Base-by-base conservation (phyloP, 345 rosid genomes). In the Citrus hindsii region DNA sequence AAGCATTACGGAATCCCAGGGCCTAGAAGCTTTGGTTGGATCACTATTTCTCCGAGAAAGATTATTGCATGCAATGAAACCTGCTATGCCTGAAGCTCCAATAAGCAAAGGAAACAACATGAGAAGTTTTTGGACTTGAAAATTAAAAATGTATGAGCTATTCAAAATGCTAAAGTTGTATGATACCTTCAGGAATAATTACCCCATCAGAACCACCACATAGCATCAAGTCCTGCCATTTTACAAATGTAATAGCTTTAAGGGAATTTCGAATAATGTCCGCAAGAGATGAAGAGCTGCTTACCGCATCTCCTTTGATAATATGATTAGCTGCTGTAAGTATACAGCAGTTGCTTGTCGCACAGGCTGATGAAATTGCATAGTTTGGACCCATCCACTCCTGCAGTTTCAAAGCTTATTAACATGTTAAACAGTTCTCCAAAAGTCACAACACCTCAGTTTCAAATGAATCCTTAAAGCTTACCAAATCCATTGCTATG, bases 371-470 rank as follows among this genome's bases (percentile, higher is more conserved):
- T 22, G 92, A 86, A 70, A 86, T 87, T 22, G 92, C 86, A 73
- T 89, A 89, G 80, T 83, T 89, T 66, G 92, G 92, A n/a, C 92
- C 92, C 92, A 83, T 87, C 92, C 92, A 89, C 35, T 90, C 91
- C 92, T 89, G 80, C 79, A 58, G 67, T 24, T 69, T 33, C 21
- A 13, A 83, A 40, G 9, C 38, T 71, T 5, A 25, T 53, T 28
- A 46, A 18, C 9, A 19, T 9, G 38, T 7, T 30, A 33, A 30
- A 9, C 3, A 12, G 42, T 71, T 53, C 3, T 55, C 8, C n/a
- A 18, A 9, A 32, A 53, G 42, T 35, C 27, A 5, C 22, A 53
- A 53, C 58, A 18, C 58, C 2, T 14, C 19, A 53, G 22, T 53
- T 51, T 51, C 56, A 51, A 51, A 53, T 1, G 18, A 28, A 27